Conservation (phyloP, 148 eudicot species). For the Beta vulgaris region DNA sequence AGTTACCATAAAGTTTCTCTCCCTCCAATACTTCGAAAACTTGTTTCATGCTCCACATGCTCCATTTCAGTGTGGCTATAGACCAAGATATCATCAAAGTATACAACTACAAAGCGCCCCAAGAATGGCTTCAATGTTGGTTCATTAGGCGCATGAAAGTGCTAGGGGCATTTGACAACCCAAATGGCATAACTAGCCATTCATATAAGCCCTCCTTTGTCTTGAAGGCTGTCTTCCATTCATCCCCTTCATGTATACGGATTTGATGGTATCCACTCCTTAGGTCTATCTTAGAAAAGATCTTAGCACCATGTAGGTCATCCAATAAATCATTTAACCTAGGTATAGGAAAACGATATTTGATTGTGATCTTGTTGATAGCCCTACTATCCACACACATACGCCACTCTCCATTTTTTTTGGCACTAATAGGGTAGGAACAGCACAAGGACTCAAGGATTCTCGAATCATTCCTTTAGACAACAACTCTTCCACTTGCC, state of each 20-base stretch:
- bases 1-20: background rate
- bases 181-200: background rate
- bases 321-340: background rate
- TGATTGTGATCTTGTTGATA: background rate
- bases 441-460: background rate
- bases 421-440: background rate
- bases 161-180: background rate
- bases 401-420: background rate
- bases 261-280: background rate
- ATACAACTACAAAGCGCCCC: background rate
- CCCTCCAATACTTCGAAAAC: background rate
- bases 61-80: background rate
- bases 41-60: background rate
- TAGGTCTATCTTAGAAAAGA: background rate
- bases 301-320: background rate
- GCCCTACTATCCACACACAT: background rate
- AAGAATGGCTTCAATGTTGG: background rate
- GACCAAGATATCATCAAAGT: background rate
- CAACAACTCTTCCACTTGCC: background rate
- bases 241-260: background rate
- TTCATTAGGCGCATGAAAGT: background rate
- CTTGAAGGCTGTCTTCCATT: background rate
- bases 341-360: background rate
- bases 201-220: background rate
- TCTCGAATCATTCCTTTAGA: background rate